Evolutionary conservation across 2,329 filamentous ascomycete species (phyloP).

Genomic region (Trichoderma atroviride): DNA sequence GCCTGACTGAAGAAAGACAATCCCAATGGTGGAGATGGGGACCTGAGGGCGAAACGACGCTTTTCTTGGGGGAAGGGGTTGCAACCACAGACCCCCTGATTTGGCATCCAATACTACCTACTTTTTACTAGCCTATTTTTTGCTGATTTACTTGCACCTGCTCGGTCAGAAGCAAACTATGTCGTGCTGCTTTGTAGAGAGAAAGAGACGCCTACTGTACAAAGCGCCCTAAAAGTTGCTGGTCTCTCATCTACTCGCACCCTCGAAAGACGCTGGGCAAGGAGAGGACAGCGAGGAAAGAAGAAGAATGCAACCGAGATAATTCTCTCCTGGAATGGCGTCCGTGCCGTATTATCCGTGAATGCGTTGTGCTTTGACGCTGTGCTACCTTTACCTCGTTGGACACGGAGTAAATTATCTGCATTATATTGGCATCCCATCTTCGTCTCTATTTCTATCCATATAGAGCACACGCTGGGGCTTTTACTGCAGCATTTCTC

Average conservation of each 20-base stretch:
- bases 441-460: too few relatives aligned
- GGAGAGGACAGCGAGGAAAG: not conserved
- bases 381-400: not conserved
- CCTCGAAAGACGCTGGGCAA: not conserved
- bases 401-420: not conserved
- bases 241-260: not conserved
- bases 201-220: too few relatives aligned
- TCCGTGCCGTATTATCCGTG: constrained; percentile 18
- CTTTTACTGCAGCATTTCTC: not conserved
- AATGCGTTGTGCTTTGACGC: not conserved
- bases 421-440: not conserved
- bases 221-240: too few relatives aligned
- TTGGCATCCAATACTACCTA: not conserved
- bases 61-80: not conserved
- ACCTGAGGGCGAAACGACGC: not conserved
- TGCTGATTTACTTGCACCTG: not conserved
- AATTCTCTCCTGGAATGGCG: not conserved
- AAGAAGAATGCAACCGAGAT: not conserved
- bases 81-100: not conserved
- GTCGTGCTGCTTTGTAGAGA: not conserved
- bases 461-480: not conserved
- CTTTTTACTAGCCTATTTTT: not conserved
- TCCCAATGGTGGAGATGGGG: not conserved
- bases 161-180: not conserved
- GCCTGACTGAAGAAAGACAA: not conserved